Evolutionary conservation across 139 green algal species (phyloP), one percentile per base, ranked within the genome.

Genomic region (Penium margaritaceum): DNA sequence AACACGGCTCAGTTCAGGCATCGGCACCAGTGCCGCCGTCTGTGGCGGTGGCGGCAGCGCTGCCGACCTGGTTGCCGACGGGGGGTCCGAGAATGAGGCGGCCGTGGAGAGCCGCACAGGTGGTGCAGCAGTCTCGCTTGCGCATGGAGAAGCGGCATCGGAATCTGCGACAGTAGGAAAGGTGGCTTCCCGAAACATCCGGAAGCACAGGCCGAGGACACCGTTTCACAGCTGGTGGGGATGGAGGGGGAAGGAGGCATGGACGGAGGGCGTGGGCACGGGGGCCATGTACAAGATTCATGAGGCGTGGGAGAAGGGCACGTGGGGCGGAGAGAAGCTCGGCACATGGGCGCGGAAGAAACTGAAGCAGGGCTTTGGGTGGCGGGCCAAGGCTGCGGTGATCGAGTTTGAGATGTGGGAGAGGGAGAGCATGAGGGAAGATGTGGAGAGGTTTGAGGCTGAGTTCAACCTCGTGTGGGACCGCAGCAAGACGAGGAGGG

Each of bases 401-500:
- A 64, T 38, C 27, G 55, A 64, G 55, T 64, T 29, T 15, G 29
- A 35, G 29, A 2, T 27, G 29, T 37, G 29, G 55, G 55, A 64
- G 5, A 32, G 1, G 55, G 27, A 32, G 55, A 38, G 27, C 24
- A 3, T 36, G 27, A 29, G 36, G 15, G 55, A 64, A 29, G 29
- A 64, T 29, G 12, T 5, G 6, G 55, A 15, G 55, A 35, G 29
- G 7, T 15, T 64, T 1, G 5, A 24, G 5, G 29, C 27, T 9
- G 55, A 64, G 30, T 36, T 64, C 55, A 64, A 64, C 55, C 15
- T 64, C 15, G 55, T 64, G 55, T 64, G 55, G 55, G 47, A 60
- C 47, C n/a, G 30, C n/a, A 4, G 47, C 15, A 7, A 32, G 2
- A 32, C n/a, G 19, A 24, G 27, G 7, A 32, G 2, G 29, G 29